phyloP scores from a whole-genome alignment of 169 alveolate genomes.

The Plasmodium knowlesi region DNA sequence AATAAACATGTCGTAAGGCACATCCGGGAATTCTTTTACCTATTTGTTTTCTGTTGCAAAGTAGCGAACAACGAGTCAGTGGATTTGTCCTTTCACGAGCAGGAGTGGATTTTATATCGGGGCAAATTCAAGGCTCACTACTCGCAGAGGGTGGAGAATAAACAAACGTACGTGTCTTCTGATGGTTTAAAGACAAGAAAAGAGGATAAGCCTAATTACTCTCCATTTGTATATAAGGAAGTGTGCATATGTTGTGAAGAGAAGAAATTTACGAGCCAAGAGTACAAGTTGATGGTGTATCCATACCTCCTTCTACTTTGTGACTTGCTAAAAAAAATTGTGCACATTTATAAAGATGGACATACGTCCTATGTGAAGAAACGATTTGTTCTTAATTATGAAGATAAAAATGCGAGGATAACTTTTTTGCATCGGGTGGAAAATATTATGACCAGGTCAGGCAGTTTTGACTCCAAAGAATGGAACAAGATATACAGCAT shows the following conservation, averaged over 20 bases:
- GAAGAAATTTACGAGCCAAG: constrained; percentile 15
- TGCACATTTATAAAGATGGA: constrained; percentile 23
- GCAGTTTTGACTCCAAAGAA: constrained; percentile 65
- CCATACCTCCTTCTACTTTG: constrained; percentile 48
- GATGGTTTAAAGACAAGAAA: background rate
- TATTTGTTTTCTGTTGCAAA: constrained; percentile 31
- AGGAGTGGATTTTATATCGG: background rate
- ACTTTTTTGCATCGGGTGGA: constrained; percentile 29
- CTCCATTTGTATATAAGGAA: constrained; percentile 48
- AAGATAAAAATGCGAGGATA: background rate
- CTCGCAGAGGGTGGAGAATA: constrained; percentile 4
- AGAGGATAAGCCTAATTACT: background rate
- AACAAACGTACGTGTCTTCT: background rate
- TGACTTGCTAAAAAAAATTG: constrained; percentile 31
- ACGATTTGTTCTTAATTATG: constrained; percentile 14
- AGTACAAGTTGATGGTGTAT: constrained; percentile 20
- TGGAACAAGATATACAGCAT: constrained; percentile 47
- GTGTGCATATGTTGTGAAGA: constrained; percentile 25
- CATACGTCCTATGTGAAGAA: constrained; percentile 6
- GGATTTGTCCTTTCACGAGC: constrained; percentile 21
- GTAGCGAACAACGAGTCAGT: background rate
- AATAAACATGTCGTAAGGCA: background rate
- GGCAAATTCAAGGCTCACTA: constrained; percentile 19
- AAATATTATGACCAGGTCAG: constrained; percentile 64
- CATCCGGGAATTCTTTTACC: constrained; percentile 53